Evolutionary conservation across 1,284 basidiomycete species (phyloP), one percentile per base, ranked within the genome.

Genomic region (Nidula niveotomentosa): DNA sequence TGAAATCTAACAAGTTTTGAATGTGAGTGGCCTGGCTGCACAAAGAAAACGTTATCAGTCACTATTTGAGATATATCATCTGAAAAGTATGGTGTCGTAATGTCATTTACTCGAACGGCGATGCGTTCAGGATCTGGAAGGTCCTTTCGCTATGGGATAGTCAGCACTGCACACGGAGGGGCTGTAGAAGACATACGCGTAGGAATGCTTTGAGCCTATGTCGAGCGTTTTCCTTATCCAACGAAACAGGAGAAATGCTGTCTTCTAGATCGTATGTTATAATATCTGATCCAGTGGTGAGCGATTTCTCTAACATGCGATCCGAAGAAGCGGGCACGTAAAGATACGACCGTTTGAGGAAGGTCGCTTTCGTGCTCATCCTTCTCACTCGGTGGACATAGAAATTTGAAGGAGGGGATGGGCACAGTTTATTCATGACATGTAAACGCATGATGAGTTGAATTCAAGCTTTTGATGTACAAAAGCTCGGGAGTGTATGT

Each of bases 201-300:
- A 93, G 71, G 61, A 93, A 90, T 6, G 75, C 71, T 13, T 71
- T 67, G 2, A 94, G 73, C 17, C 84, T 75, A 1, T 68, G 64
- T 56, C 92, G 76, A 0, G 92, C 90, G 50, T 75, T 71, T 8
- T 68, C 66, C 70, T 94, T 94, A 64, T 88, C 84, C 7, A 65
- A 59, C 1, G 73, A 67, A 12, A 76, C 76, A 7, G 88, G 88
- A 5, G 90, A 77, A 0, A 94, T 84, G 55, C 89, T 91, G 67
- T 94, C 92, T 66, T 94, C 92, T 15, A 94, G 76, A 72, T 94
- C 92, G 65, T 93, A 94, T n/a, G 92, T 86, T 35, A 94, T 76
- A 36, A 87, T 78, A 62, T 94, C 92, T 1, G 91, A 87, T 1
- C 71, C 67, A 8, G 78, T 78, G 8, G 64, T 69, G 39, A 90